Base-by-base conservation (phyloP, 2,329 filamentous ascomycete species). In the Nemania diffusa region DNA sequence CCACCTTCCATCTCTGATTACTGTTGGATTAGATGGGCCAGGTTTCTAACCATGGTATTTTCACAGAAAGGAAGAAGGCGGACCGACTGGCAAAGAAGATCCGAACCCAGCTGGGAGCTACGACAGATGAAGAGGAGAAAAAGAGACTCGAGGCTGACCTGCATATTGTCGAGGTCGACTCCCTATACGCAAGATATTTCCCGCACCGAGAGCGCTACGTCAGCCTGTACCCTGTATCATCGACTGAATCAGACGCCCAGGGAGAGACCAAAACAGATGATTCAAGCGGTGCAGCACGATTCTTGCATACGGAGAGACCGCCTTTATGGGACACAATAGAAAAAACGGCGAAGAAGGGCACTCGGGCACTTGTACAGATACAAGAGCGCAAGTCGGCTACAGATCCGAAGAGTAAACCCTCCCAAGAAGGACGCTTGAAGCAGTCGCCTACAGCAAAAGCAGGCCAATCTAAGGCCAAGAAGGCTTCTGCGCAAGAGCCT, bases 141-240 rank as follows among this genome's bases (percentile, higher is more conserved):
- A 81, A 84, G 57, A 78, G 78, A 62, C 77, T 92, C 56, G 81
- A 87, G 72, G 78, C 78, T 6, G 84, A 89, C 67, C 81, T 92
- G n/a, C 90, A 92, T 76, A 72, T 88, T 26, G 88, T 88, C 27
- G 87, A 94, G 75, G 87, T 94, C 13, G 92, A 95, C 75, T 82
- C 92, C 69, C 89, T 92, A 73, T 96, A 96, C 76, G 88, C 92
- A 1, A 85, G 88, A 60, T 91, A 90, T 78, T 92, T 88, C 69
- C 92, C 92, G 1, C 86, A 92, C 51, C 83, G 90, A 73, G 88
- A 92, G 77, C 82, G 85, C 24, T 96, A 96, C 78, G 84, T 92
- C 70, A 88, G 87, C 72, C 76, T 91, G 17, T 91, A 90, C 71
- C 82, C 85, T 1, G 71, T 72, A n/a, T 69, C 71, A 72, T 72